Evolutionary conservation across 192 early-diverging fungal genomes (phyloP).

Genomic region (Backusella sp.): DNA sequence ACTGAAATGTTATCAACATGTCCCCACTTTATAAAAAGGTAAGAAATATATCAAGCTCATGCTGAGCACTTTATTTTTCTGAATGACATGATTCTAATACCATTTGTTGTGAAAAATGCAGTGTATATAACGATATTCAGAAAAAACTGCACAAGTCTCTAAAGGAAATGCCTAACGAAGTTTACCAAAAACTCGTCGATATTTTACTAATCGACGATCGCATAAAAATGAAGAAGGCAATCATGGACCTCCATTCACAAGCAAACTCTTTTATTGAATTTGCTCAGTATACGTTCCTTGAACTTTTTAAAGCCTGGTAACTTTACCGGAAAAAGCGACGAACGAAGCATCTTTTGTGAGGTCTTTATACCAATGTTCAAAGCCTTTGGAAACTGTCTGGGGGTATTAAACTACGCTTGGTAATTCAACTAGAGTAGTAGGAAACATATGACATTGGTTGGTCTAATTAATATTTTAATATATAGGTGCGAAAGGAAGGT

Average conservation of each 20-base stretch:
- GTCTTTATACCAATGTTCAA: background rate
- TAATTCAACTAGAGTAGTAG: background rate
- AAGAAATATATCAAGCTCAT: no score
- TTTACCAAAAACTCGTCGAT: background rate
- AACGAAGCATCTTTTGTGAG: background rate
- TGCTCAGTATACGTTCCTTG: background rate
- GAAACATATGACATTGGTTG: background rate
- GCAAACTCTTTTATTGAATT: background rate
- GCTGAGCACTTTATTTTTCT: no score
- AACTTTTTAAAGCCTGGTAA: background rate
- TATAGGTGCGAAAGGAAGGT: background rate
- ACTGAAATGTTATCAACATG: no score
- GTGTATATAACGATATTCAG: no score
- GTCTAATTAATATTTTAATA: background rate
- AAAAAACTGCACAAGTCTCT: background rate
- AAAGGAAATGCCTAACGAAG: background rate
- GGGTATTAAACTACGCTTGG: background rate
- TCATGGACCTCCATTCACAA: background rate
- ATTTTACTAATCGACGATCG: background rate
- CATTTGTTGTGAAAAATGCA: no score
- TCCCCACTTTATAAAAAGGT: no score
- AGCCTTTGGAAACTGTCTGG: background rate
- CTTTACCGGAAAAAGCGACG: background rate
- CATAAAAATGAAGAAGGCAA: background rate
- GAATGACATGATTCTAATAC: no score